Base-by-base conservation (phyloP, 768 basidiomycete species). In the Boletus fagicola region DNA sequence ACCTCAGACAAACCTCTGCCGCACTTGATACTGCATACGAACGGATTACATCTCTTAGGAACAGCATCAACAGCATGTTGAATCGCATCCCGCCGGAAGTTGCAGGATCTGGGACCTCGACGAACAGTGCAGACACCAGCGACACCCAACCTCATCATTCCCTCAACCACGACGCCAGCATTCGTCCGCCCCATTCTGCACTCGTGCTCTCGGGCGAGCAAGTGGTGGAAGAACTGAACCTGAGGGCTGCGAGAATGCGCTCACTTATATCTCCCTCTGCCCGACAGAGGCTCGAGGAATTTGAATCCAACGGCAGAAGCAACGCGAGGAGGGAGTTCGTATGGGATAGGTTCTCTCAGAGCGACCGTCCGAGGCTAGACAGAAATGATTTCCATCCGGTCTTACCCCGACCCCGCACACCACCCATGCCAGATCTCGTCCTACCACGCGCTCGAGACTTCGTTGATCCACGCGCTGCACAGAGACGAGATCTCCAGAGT, bases 1-100 rank as follows among this genome's bases (percentile, higher is more conserved):
- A 62, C 64, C 69, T 83, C 31, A 78, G 79, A 35, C 75, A 78
- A 54, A 81, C 82, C n/a, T 78, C 83, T 40, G 71, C 73, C n/a
- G 79, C 79, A 8, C 72, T 85, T 39, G 80, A 83, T 53, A 76
- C 78, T 36, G 83, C 82, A 22, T 83, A 81, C 67, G 76, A 74
- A 59, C 78, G 81, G 46, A 80, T 85, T 64, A 77, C 78, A 49
- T 78, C 80, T 68, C 77, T 84, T 49, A 78, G 83, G 57, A 77
- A 76, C 31, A 82, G 75, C 59, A 75, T 86, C 36, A 69, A 78
- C 50, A 74, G 75, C 57, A 69, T 83, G 58, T 59, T 73, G 63
- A 66, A 64, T 60, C 68, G 70, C 57, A 69, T 81, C 58, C 74
- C 75, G 49, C 77, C 78, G 18, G 75, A 70, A 50, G 57, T 52